A percentile compares a stretch with the other conserved stretches of the same genome.
Evolutionary conservation across 768 basidiomycete genomes (phyloP).

Genomic region (Cystofilobasidium ferigula): DNA sequence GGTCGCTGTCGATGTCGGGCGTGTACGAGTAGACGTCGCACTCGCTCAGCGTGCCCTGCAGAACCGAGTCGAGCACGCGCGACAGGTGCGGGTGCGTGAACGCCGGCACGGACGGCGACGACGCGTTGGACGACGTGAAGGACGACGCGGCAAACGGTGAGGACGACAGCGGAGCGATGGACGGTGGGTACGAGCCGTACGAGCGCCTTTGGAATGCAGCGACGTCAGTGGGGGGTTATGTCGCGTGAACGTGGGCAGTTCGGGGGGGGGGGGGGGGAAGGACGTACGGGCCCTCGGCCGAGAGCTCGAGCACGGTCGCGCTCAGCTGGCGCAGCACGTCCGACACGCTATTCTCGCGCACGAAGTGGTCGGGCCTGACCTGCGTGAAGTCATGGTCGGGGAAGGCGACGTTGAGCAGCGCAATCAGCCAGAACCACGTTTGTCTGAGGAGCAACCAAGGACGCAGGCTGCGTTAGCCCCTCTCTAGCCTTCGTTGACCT

Average conservation of each 20-base stretch:
- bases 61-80: conserved; percentile 75
- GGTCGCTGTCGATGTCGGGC: conserved; percentile 87
- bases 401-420: conserved; percentile 91
- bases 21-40: conserved; percentile 93
- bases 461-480: too few species aligned
- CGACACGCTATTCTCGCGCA: conserved; percentile 30
- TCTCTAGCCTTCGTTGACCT: too few species aligned
- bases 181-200: conserved; percentile 22
- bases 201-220: background rate
- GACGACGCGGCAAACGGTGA: conserved; percentile 10
- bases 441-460: too few species aligned
- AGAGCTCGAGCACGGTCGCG: conserved; percentile 23
- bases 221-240: background rate
- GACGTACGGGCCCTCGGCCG: conserved; percentile 15
- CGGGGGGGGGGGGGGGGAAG: background rate
- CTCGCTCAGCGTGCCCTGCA: conserved; percentile 58
- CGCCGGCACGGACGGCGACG: conserved; percentile 4
- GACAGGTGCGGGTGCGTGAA: conserved; percentile 74
- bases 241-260: background rate
- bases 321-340: conserved; percentile 19
- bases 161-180: conserved; percentile 11
- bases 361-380: conserved; percentile 80
- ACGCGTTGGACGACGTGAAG: conserved; percentile 13
- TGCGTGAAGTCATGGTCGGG: conserved; percentile 96
- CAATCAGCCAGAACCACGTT: conserved; percentile 93